Evolutionary conservation across 352 stramenopile genomes (phyloP).

Genomic region (Globisporangium viniferum): DNA sequence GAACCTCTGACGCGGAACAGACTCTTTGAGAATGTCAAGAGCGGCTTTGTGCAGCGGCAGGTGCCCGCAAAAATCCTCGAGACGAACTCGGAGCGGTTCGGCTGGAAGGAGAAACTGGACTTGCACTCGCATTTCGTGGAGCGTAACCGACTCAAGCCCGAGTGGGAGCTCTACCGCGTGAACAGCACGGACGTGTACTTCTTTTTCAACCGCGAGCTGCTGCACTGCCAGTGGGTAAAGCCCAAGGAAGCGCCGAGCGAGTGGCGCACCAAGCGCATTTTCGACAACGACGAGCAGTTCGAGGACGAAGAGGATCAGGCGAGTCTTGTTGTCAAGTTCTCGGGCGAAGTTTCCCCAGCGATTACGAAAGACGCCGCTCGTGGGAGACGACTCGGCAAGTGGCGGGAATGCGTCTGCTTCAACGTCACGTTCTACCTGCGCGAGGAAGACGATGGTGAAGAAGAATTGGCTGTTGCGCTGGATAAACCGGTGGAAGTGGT

Average conservation of each 20-base stretch:
- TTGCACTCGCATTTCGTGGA: constrained; percentile 49
- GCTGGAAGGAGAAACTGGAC: constrained; percentile 68
- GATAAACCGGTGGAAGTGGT: constrained; percentile 59
- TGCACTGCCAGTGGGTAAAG: constrained; percentile 58
- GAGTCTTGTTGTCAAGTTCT: constrained; percentile 48
- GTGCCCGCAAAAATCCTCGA: constrained; percentile 41
- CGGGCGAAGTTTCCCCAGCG: constrained; percentile 21
- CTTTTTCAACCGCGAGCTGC: constrained; percentile 59
- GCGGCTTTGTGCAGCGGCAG: constrained; percentile 64
- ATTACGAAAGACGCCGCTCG: constrained; percentile 44
- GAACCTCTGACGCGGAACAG: constrained; percentile 57
- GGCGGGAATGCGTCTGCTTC: constrained; percentile 54
- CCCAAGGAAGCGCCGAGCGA: constrained; percentile 28
- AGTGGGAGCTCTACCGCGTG: constrained; percentile 64
- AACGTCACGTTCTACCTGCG: constrained; percentile 57
- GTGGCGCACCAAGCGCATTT: constrained; percentile 63
- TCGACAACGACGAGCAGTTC: constrained; percentile 38
- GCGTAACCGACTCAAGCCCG: constrained; percentile 33
- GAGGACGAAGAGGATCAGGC: constrained; percentile 47
- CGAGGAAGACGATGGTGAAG: constrained; percentile 15
- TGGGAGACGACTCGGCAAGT: constrained; percentile 37
- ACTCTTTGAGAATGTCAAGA: constrained; percentile 56
- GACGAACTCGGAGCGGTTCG: constrained; percentile 31
- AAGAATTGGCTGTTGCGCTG: constrained; percentile 24
- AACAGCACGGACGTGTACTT: constrained; percentile 63